Evolutionary conservation across 192 early-diverging fungal species (phyloP).

Genomic region (Coemansia sp.): DNA sequence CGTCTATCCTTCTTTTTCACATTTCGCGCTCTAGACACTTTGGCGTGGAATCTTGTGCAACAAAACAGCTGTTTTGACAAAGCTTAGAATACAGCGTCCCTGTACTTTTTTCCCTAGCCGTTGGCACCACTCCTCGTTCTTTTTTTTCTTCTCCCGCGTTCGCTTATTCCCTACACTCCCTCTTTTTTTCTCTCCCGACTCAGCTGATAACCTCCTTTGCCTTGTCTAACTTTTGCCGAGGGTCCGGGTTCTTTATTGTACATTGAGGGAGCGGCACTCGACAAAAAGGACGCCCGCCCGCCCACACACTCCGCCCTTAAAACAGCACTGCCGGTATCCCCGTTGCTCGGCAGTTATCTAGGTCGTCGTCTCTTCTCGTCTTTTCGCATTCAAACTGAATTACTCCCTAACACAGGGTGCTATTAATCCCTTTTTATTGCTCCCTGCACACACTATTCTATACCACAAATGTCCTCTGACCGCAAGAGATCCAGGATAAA

Average conservation of each 20-base stretch:
- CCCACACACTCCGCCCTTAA: background rate
- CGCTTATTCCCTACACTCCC: background rate
- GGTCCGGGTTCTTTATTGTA: slow-evolving; percentile 1
- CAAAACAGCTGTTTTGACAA: background rate
- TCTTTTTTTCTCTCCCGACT: background rate
- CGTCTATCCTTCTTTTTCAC: background rate
- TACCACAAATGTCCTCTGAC: slow-evolving; percentile 25
- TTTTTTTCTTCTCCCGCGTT: background rate
- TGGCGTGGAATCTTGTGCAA: background rate
- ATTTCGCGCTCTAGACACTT: background rate
- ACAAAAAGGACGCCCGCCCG: background rate
- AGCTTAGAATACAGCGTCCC: background rate
- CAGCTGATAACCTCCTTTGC: background rate
- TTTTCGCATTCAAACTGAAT: background rate
- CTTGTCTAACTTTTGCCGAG: slow-evolving; percentile 6
- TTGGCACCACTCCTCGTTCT: background rate
- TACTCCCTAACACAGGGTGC: background rate
- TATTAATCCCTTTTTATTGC: background rate
- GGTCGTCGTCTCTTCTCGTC: background rate
- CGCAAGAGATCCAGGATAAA: slow-evolving; percentile 37
- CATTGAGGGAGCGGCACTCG: slow-evolving; percentile 8
- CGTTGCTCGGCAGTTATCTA: background rate
- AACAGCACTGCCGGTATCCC: background rate
- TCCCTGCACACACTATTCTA: background rate
- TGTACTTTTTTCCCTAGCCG: background rate